Evolutionary conservation across 345 rosid species (phyloP).

Genomic region (Luvunga scandens): DNA sequence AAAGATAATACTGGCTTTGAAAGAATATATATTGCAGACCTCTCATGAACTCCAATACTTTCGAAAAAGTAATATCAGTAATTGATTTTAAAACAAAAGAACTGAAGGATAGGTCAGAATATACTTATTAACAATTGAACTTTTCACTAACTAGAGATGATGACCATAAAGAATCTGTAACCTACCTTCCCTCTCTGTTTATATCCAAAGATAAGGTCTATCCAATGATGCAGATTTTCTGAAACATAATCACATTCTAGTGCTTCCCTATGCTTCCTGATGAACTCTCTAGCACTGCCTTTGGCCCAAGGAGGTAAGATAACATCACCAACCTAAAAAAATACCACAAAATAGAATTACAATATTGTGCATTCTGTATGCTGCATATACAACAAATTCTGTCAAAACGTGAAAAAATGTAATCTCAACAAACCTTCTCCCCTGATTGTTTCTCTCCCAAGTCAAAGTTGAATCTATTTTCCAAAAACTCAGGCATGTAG

Average conservation of each 20-base stretch:
- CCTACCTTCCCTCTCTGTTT: conserved; percentile 98
- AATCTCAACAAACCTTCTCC: conserved; percentile 72
- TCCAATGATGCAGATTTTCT: conserved; percentile 97
- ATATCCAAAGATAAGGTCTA: conserved; percentile 95
- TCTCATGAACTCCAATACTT: neutral
- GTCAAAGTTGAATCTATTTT: conserved; percentile 76
- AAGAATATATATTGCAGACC: neutral
- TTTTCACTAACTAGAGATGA: neutral
- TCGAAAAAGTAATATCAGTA: neutral
- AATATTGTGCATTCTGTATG: neutral
- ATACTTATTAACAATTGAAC: neutral
- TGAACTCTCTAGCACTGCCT: conserved; percentile 91
- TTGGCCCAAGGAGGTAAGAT: conserved; percentile 96
- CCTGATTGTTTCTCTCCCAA: conserved; percentile 99
- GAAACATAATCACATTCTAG: conserved; percentile 95
- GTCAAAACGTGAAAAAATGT: neutral
- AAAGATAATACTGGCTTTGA: neutral
- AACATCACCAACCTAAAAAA: conserved; percentile 82
- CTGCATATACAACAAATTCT: neutral
- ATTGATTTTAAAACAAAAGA: neutral
- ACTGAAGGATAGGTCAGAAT: neutral
- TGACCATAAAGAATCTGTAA: neutral
- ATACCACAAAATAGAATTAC: neutral
- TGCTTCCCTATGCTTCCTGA: conserved; percentile 89
- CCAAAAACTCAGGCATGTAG: conserved; percentile 95